These are phyloP conservation scores for Tolypocladium nubicola DNA, from an alignment of 2,329 filamentous ascomycete species.

Conservation along the genomic window DNA sequence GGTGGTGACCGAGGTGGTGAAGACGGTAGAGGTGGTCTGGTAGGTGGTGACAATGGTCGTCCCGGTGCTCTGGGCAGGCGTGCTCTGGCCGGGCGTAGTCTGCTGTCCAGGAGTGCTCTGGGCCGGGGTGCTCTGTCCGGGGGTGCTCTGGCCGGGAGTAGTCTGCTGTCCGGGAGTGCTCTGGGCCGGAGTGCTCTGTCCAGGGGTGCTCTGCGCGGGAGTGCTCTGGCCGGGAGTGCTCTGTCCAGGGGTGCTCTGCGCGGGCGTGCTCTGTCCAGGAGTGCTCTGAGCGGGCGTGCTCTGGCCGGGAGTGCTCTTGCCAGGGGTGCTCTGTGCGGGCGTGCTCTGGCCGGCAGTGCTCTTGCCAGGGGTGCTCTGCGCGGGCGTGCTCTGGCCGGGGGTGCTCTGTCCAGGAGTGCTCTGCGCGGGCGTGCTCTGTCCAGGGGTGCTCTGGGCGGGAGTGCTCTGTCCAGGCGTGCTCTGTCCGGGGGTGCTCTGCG, in stretches of 20 bases:
- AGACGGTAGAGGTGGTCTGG: constrained; percentile 38
- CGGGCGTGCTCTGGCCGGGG: constrained; percentile 3
- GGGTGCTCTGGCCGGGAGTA: no score
- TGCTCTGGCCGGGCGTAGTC: no score
- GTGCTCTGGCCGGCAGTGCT: constrained; percentile 4
- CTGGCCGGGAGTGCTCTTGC: not conserved
- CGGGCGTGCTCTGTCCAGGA: no score
- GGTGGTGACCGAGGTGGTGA: constrained; percentile 36
- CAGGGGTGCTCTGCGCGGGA: no score
- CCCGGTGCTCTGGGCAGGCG: not conserved
- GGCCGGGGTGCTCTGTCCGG: no score
- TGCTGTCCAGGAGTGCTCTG: no score
- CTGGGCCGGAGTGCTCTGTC: no score
- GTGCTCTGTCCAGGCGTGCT: constrained; percentile 6
- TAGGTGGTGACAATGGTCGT: constrained; percentile 23
- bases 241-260: no score
- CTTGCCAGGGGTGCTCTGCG: constrained; percentile 7
- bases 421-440: not conserved
- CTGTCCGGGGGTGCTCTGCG: constrained; percentile 2
- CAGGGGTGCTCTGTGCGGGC: not conserved
- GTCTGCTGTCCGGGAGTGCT: no score
- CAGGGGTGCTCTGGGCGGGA: constrained; percentile 1
- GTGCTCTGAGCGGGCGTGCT: no score
- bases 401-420: constrained; percentile 1
- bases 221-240: no score